Conservation (phyloP, 257 asterid genomes). For the Petrea volubilis region DNA sequence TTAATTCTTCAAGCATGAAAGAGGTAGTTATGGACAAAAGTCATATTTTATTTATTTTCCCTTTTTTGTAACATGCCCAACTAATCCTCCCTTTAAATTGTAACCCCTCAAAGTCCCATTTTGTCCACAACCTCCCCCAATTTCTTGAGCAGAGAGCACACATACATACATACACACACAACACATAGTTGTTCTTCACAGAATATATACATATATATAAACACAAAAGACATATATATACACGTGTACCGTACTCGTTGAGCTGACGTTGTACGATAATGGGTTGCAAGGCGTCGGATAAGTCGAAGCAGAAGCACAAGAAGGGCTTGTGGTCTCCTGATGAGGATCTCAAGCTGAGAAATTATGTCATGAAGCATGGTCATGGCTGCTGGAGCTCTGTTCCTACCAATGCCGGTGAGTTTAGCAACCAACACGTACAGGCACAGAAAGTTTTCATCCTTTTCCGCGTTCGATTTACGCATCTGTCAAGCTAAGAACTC, state of each 20-base stretch:
- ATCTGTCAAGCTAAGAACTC: no score
- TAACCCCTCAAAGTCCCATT: constrained; percentile 22
- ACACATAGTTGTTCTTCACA: not conserved
- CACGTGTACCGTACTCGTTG: no score
- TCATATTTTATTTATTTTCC: not conserved
- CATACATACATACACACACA: not conserved
- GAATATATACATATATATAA: no score
- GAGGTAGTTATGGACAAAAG: constrained; percentile 11
- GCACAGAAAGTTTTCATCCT: not conserved
- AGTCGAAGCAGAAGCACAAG: constrained; percentile 58
- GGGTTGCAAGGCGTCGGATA: constrained; percentile 43
- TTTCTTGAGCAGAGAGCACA: not conserved
- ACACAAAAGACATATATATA: not conserved
- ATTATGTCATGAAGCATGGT: constrained; percentile 55
- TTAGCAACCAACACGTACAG: no score
- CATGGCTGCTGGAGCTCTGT: constrained; percentile 87
- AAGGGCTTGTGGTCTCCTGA: constrained; percentile 93
- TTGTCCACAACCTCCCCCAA: not conserved
- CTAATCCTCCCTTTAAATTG: constrained; percentile 43
- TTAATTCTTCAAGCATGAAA: not conserved
- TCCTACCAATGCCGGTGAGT: constrained; percentile 79
- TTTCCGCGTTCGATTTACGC: no score
- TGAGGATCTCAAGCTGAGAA: constrained; percentile 77
- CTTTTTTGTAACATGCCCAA: not conserved
- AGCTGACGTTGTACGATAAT: constrained; percentile 25